Conservation (phyloP, 2,329 filamentous ascomycete species). For the Trichoderma koningiopsis region DNA sequence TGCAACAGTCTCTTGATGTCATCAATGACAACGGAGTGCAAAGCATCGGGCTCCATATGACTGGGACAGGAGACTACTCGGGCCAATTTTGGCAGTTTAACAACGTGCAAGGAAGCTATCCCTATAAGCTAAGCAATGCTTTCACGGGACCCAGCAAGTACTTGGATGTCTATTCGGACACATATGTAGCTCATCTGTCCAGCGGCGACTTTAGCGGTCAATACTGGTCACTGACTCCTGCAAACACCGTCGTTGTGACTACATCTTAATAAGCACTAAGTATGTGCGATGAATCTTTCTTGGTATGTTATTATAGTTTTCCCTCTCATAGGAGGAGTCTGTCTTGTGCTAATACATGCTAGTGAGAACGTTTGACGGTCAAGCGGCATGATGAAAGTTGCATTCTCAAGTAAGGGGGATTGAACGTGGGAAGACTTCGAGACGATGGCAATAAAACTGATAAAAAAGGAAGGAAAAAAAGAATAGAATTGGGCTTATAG, state of each 20-base stretch:
- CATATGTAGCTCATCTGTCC: background rate
- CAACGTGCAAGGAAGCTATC: background rate
- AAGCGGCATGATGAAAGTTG: background rate
- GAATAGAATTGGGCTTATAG: no score
- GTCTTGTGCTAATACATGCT: background rate
- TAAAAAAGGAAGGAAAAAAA: no score
- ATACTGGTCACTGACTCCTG: background rate
- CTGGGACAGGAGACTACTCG: slow-evolving; percentile 1
- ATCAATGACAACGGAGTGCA: slow-evolving; percentile 2
- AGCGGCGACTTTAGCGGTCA: background rate
- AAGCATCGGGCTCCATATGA: background rate
- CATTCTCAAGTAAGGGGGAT: background rate
- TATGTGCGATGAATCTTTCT: background rate
- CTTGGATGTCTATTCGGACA: slow-evolving; percentile 11
- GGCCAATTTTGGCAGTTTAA: slow-evolving; percentile 15
- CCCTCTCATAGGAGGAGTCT: background rate
- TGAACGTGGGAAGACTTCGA: background rate
- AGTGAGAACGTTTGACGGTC: background rate
- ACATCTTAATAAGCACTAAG: background rate
- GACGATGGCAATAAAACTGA: no score
- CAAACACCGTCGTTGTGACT: background rate
- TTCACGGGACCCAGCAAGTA: background rate
- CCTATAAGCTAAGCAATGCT: slow-evolving; percentile 6
- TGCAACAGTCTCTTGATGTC: background rate
- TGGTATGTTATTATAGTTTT: background rate